Conservation (phyloP, 2,329 filamentous ascomycete species). For the Sclerotinia trifoliorum region DNA sequence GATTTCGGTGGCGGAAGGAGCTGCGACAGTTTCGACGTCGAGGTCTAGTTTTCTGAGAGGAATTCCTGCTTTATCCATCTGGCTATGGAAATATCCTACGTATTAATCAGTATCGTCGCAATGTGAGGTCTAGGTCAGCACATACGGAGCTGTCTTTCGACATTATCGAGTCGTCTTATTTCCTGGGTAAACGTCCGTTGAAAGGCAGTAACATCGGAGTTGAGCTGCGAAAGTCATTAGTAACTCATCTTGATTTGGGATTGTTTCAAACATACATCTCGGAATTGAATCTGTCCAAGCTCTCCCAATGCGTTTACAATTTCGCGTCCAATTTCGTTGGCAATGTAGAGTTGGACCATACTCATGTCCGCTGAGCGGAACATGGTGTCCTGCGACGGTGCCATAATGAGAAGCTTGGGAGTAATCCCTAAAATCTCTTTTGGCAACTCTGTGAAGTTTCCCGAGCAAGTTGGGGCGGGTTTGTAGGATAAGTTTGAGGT, state of each 20-base stretch:
- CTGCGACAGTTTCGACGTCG: conserved; percentile 80
- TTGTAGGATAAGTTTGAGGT: conserved; percentile 14
- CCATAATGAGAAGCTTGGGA: conserved; percentile 48
- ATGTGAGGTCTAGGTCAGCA: conserved; percentile 32
- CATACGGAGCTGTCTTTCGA: conserved; percentile 94
- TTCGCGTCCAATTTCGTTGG: conserved; percentile 97
- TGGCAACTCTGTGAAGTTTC: conserved; percentile 29
- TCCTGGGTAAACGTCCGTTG: conserved; percentile 97
- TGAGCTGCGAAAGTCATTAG: conserved; percentile 62
- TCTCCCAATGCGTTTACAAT: conserved; percentile 95
- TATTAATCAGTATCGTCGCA: conserved; percentile 25
- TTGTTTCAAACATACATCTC: conserved; percentile 65
- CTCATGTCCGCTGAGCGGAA: conserved; percentile 99
- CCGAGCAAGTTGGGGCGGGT: conserved; percentile 4
- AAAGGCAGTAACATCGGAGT: conserved; percentile 88
- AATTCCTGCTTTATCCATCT: conserved; percentile 93
- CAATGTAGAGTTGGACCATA: conserved; percentile 99
- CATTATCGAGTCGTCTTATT: conserved; percentile 95
- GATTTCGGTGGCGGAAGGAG: conserved; percentile 90
- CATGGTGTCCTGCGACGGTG: conserved; percentile 78
- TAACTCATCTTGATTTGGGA: not conserved
- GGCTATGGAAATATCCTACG: conserved; percentile 83
- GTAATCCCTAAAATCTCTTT: conserved; percentile 25
- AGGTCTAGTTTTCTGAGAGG: conserved; percentile 86
- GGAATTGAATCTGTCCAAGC: conserved; percentile 93